These are phyloP conservation scores for Ceratocystiopsis brevicomis DNA, from an alignment of 2,329 filamentous ascomycete species.

Conservation along the genomic window DNA sequence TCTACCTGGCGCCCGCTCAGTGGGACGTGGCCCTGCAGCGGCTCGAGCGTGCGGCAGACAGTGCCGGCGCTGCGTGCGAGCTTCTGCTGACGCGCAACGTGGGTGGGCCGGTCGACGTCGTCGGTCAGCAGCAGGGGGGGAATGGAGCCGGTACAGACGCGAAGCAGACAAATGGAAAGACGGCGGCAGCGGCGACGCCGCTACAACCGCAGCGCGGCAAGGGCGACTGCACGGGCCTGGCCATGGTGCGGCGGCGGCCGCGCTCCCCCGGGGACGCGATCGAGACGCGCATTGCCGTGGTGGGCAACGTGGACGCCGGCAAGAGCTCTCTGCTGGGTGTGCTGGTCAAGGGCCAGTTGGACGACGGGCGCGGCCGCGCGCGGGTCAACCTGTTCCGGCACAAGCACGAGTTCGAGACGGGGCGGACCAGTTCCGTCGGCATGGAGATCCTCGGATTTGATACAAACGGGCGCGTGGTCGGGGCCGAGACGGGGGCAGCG, in stretches of 20 bases:
- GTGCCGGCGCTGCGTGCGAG: slow-evolving; percentile 53
- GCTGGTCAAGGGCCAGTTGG: slow-evolving; percentile 82
- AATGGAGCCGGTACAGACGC: slow-evolving; percentile 16
- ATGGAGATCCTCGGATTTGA: slow-evolving; percentile 99
- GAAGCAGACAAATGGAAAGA: slow-evolving; percentile 18
- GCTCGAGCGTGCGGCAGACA: slow-evolving; percentile 44
- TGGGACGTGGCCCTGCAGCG: slow-evolving; percentile 56
- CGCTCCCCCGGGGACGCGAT: slow-evolving; percentile 68
- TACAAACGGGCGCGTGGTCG: slow-evolving; percentile 62
- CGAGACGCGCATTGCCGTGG: slow-evolving; percentile 88
- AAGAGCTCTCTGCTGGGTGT: slow-evolving; percentile 95
- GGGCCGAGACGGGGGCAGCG: slow-evolving; percentile 62
- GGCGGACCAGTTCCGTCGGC: slow-evolving; percentile 84
- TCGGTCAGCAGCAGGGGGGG: neutral
- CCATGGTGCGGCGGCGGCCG: slow-evolving; percentile 62
- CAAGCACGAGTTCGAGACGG: slow-evolving; percentile 94
- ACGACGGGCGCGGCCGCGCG: slow-evolving; percentile 84
- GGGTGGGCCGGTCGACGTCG: slow-evolving; percentile 47
- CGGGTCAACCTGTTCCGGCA: slow-evolving; percentile 92
- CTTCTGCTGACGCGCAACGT: slow-evolving; percentile 83
- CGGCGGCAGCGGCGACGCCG: neutral
- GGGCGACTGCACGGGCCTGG: slow-evolving; percentile 58
- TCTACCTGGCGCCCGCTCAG: slow-evolving; percentile 54
- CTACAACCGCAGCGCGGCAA: neutral
- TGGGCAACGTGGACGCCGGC: slow-evolving; percentile 92